Evolutionary conservation across 257 asterid genomes (phyloP), one percentile per base, ranked within the genome.

Genomic region (Thymus quinquecostatus): DNA sequence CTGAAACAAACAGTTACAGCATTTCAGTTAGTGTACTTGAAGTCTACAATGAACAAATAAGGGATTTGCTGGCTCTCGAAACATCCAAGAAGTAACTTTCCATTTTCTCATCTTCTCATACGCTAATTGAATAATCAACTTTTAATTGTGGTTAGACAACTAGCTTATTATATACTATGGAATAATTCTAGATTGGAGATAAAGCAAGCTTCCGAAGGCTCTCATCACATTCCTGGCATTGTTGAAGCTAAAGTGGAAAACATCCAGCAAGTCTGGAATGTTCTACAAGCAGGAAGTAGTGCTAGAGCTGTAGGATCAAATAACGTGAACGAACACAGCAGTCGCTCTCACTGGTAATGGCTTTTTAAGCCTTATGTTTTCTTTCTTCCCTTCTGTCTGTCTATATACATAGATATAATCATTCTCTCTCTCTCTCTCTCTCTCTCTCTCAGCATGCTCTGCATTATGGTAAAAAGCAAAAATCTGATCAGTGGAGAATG

Each of bases 21-120:
- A 86, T 95, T 81, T 89, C 99, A 29, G 99, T 95, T 73, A 95
- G 98, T 62, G 99, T 95, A 62, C 96, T 95, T 82, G 99, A 95
- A 86, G 99, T 95, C 70, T 95, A 95, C 81, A 95, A 95, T 57
- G 99, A 95, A 78, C 98, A 95, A 75, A 95, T 95, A 69, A 74
- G 98, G 66, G 99, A 95, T 79, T 83, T 95, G 60, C 81, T 95
- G 74, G 89, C 95, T 69, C 61, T 85, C 60, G 92, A 96, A 45
- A 72, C 93, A 68, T 84, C 96, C 58, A 95, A 95, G 79, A 95
- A 86, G 99, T 93, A 83, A 77, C 49, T 36, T 54, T 53, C 2
- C 53, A 29, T 60, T 21, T 79, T 53, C 47, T 68, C 43, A 44
- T 62, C 49, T 59, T 67, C 50, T 66, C 49, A 3, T 32, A 43